phyloP scores from a whole-genome alignment of 2,329 filamentous ascomycete species.

The Lecanicillium sp. region DNA sequence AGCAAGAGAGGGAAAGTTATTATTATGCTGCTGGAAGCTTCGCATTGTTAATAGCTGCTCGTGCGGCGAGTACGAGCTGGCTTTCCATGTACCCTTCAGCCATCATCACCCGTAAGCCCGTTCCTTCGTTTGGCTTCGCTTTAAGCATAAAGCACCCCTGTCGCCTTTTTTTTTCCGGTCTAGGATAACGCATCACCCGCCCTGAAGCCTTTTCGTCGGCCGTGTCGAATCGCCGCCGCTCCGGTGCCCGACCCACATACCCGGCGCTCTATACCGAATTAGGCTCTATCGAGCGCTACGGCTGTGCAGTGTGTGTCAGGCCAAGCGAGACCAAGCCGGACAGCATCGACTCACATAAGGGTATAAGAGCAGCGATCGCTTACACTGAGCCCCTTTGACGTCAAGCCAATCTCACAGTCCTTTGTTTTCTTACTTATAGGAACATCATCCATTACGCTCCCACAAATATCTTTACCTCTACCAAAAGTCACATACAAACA shows the following conservation, averaged over 20 bases:
- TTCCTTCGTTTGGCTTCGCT: too few relatives aligned
- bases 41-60: too few relatives aligned
- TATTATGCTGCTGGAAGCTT: too few relatives aligned
- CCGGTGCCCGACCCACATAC: not conserved
- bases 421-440: not conserved
- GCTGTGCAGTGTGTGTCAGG: not conserved
- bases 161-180: too few relatives aligned
- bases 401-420: not conserved
- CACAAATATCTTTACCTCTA: not conserved
- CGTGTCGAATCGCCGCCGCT: not conserved
- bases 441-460: not conserved
- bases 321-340: slow-evolving; percentile 5
- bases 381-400: too few relatives aligned
- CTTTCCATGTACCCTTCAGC: too few relatives aligned
- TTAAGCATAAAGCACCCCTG: too few relatives aligned
- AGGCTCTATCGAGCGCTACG: slow-evolving; percentile 4
- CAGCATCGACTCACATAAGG: not conserved
- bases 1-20: too few relatives aligned
- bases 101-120: too few relatives aligned
- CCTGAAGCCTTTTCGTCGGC: not conserved
- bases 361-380: not conserved
- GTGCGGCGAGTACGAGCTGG: too few relatives aligned
- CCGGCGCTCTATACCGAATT: not conserved
- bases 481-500: not conserved
- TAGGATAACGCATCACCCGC: too few relatives aligned